A percentile compares a stretch with the other conserved stretches of the same genome.
Conservation (phyloP, 83 land plant genomes). For the Isoetes engelmannii region DNA sequence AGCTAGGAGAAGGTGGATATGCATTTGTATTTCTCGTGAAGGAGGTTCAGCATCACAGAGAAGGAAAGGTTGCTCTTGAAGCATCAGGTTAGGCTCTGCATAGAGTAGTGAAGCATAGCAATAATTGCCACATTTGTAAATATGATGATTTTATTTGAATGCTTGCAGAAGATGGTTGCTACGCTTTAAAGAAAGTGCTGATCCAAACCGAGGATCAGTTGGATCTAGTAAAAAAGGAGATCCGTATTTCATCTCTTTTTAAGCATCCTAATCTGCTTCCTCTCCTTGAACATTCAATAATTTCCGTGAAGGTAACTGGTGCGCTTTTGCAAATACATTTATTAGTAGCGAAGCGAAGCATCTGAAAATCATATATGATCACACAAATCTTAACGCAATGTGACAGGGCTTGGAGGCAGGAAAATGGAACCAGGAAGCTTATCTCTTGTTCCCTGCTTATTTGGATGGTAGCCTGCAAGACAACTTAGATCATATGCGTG, state of each 20-base stretch:
- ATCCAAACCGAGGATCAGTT: slow-evolving; percentile 78
- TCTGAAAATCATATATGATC: background rate
- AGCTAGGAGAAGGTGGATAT: slow-evolving; percentile 92
- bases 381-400: background rate
- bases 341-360: background rate
- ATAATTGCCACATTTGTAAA: no score
- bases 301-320: slow-evolving; percentile 64
- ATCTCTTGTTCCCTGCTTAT: slow-evolving; percentile 80
- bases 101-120: no score
- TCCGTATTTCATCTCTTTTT: slow-evolving; percentile 64
- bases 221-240: slow-evolving; percentile 76
- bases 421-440: slow-evolving; percentile 85
- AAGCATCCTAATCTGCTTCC: slow-evolving; percentile 87
- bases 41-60: slow-evolving; percentile 21
- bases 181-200: slow-evolving; percentile 93
- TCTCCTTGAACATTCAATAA: slow-evolving; percentile 79
- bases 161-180: slow-evolving; percentile 75
- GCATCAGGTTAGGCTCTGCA: no score
- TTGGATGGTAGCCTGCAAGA: slow-evolving; percentile 86
- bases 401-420: slow-evolving; percentile 59
- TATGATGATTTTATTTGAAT: background rate
- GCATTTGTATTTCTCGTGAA: slow-evolving; percentile 75
- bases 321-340: background rate
- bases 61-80: no score
- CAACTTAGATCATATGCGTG: slow-evolving; percentile 52